Evolutionary conservation across 805 yeast genomes (phyloP).

Genomic region (Candida stauntonica): DNA sequence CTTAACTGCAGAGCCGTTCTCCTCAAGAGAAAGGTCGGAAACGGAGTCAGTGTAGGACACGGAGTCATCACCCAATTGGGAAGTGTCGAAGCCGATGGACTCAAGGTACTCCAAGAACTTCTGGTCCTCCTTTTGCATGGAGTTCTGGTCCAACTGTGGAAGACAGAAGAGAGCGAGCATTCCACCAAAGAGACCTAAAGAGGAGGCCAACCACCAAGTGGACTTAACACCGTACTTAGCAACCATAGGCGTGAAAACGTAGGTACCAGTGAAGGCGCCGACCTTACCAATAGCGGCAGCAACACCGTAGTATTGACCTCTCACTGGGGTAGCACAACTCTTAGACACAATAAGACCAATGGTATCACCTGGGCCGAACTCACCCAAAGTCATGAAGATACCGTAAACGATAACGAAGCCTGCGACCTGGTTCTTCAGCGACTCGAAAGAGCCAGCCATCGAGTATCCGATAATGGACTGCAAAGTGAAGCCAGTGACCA

Average conservation of each 20-base stretch:
- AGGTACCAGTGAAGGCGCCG: slow-evolving; percentile 91
- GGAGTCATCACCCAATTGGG: slow-evolving; percentile 43
- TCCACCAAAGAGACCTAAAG: slow-evolving; percentile 71
- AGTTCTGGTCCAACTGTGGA: slow-evolving; percentile 81
- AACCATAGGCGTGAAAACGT: slow-evolving; percentile 79
- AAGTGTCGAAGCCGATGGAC: slow-evolving; percentile 65
- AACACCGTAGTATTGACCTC: slow-evolving; percentile 88
- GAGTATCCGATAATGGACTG: slow-evolving; percentile 81
- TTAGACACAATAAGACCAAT: slow-evolving; percentile 85
- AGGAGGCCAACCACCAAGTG: slow-evolving; percentile 79
- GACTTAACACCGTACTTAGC: slow-evolving; percentile 62
- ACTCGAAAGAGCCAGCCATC: slow-evolving; percentile 69
- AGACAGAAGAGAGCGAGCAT: slow-evolving; percentile 61
- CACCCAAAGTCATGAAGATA: slow-evolving; percentile 82
- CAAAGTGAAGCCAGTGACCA: slow-evolving; percentile 58
- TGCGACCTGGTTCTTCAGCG: slow-evolving; percentile 57
- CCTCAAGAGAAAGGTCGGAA: neutral
- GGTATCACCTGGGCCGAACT: slow-evolving; percentile 92
- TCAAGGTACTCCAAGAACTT: slow-evolving; percentile 63
- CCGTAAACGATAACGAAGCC: slow-evolving; percentile 86
- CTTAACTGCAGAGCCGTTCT: too few relatives aligned
- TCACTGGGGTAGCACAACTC: slow-evolving; percentile 78
- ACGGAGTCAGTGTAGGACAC: neutral
- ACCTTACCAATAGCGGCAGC: slow-evolving; percentile 90
- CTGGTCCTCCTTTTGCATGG: slow-evolving; percentile 73